Evolutionary conservation across 306 rosid species (phyloP).

Genomic region (Cucumis sativus): Cucumber_9930_V3 NC_026656.2:10804001-10804500

Average conservation of each 20-base stretch:
- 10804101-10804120: too few species aligned
- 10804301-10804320: background rate
- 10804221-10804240: constrained; percentile 16
- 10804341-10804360: constrained; percentile 7
- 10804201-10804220: constrained; percentile 5
- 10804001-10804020: background rate
- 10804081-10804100: background rate
- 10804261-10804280: background rate
- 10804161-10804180: constrained; percentile 2
- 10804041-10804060: background rate
- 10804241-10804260: background rate
- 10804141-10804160: background rate
- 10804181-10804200: constrained; percentile 17
- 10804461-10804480: too few species aligned
- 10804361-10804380: background rate
- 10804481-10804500: too few species aligned
- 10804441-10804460: too few species aligned
- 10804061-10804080: background rate
- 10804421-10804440: too few species aligned
- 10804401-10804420: background rate
- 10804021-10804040: background rate
- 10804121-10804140: background rate
- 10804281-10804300: constrained; percentile 12
- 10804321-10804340: constrained; percentile 7
- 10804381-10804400: constrained; percentile 1